Evolutionary conservation across 2,329 filamentous ascomycete genomes (phyloP), one percentile per base, ranked within the genome.

Genomic region (Exophiala sp.): DNA sequence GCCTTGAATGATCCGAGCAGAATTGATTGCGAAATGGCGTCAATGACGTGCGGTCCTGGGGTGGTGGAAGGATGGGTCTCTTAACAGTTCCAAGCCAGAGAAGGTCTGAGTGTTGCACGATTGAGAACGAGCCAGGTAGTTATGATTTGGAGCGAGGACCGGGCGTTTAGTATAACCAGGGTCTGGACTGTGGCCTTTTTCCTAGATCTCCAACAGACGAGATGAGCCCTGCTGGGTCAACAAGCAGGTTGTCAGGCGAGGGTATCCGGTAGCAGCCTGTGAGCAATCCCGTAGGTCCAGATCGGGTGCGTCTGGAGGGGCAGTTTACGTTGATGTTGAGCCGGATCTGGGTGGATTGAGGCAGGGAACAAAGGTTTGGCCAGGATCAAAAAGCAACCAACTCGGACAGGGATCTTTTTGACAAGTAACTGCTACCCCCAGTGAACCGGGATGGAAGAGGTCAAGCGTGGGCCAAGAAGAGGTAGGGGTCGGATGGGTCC

Each of bases 131-230:
- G 41, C 38, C 48, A 39, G 48, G 42, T 52, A 57, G 54, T 49
- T 57, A 52, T 56, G 50, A 34, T 23, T 50, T 47, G 47, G 51
- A 54, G 40, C 35, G 50, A 50, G 50, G 48, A 43, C 39, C 50
- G 29, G 48, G 54, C 50, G 35, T 54, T 32, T 46, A 52, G 18
- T 8, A 18, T 16, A 19, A 13, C 48, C 45, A 50, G 54, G 54
- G 44, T 57, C 39, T 32, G 39, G 47, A 51, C 32, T 48, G 51
- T 53, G 51, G 54, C 48, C n/a, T 57, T 46, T 52, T 38, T 45
- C 18, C 42, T 27, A 49, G 54, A 54, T 54, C 54, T 53, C 41
- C 45, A 42, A 32, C 18, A 3, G 7, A 18, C 22, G 43, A 53
- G 51, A 48, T 50, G 41, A 43, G 45, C 41, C 38, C 21, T 24